Percentiles rank a stretch among this genome's conserved stretches.
Conservation (phyloP, 805 yeast genomes). For the Wickerhamomyces pijperi region DNA sequence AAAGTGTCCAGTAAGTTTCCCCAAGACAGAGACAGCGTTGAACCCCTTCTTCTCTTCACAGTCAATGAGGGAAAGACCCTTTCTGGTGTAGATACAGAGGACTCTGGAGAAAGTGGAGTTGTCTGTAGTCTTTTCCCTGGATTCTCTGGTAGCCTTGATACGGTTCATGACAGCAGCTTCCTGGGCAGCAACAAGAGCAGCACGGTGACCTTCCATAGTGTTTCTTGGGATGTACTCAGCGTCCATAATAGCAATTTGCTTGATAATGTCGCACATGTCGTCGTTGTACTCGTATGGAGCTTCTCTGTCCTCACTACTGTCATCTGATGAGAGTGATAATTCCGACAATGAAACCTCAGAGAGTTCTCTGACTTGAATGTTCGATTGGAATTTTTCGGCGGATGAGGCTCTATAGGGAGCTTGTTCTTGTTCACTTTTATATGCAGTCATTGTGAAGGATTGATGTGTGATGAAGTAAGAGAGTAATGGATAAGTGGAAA, state of each 20-base stretch:
- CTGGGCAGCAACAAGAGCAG: background rate
- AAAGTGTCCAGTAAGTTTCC: background rate
- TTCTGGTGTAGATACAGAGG: conserved; percentile 26
- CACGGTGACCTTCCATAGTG: background rate
- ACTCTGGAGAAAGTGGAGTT: conserved; percentile 29
- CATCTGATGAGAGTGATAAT: background rate
- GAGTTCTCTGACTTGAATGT: background rate
- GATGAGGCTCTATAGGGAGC: background rate
- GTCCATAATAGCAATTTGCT: background rate
- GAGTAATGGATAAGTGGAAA: too few relatives aligned
- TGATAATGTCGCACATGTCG: background rate
- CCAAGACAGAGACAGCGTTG: conserved; percentile 21
- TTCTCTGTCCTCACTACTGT: too few relatives aligned
- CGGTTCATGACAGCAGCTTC: conserved; percentile 2
- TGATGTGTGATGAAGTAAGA: too few relatives aligned
- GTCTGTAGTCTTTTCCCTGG: conserved; percentile 5
- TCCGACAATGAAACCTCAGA: background rate
- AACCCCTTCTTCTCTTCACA: conserved; percentile 24
- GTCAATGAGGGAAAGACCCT: conserved; percentile 9
- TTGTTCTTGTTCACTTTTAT: background rate
- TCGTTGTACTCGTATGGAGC: background rate
- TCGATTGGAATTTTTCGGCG: background rate
- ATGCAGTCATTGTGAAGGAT: background rate
- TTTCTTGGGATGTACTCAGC: background rate
- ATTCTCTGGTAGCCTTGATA: background rate